phyloP scores from a whole-genome alignment of 179 eudicot genomes.

The Corrigiola litoralis region DNA sequence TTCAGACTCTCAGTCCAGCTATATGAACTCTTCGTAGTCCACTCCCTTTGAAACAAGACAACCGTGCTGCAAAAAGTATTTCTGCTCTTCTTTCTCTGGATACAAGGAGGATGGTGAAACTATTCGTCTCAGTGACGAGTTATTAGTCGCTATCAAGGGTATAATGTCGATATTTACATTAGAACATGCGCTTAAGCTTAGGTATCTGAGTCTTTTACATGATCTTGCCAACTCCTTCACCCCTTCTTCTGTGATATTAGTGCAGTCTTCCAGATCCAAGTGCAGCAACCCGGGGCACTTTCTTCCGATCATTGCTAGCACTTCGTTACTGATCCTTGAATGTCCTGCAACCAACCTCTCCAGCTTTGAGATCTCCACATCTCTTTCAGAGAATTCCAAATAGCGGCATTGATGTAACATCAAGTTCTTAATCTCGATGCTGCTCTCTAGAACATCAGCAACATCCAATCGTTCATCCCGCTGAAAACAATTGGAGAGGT shows the following conservation, averaged over 20 bases:
- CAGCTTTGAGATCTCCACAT: constrained; percentile 3
- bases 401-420: not conserved
- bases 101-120: constrained; percentile 12
- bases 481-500: constrained; percentile 9
- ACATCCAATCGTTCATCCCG: constrained; percentile 10
- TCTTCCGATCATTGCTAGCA: constrained; percentile 10
- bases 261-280: constrained; percentile 16
- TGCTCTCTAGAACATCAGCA: constrained; percentile 21
- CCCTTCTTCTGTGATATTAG: constrained; percentile 21
- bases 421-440: constrained; percentile 4
- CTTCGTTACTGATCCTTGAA: constrained; percentile 19
- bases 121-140: constrained; percentile 16
- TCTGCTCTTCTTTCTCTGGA: constrained; percentile 16
- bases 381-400: not conserved
- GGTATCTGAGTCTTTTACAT: constrained; percentile 21
- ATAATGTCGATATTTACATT: constrained; percentile 12
- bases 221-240: constrained; percentile 31
- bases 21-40: constrained; percentile 3
- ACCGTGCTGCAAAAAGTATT: constrained; percentile 9
- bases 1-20: no score
- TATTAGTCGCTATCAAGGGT: constrained; percentile 12
- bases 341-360: not conserved
- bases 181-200: constrained; percentile 12
- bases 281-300: constrained; percentile 16
- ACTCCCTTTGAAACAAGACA: constrained; percentile 15